Evolutionary conservation across 352 stramenopile genomes (phyloP).

Genomic region (Globisporangium lucens): DNA sequence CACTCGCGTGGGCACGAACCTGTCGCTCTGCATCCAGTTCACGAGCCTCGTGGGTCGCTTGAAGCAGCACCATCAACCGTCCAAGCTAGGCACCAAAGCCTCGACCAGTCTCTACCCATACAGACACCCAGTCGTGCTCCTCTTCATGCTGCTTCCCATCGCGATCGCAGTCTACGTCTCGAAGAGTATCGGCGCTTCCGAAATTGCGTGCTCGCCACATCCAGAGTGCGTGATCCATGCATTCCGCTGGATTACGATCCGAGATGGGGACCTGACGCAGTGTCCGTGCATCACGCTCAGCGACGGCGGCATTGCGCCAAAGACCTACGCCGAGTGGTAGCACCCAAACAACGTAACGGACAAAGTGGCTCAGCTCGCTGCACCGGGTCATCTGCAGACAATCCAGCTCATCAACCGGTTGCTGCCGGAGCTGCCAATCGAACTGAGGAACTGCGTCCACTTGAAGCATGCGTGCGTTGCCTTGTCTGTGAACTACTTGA

Average conservation of each 20-base stretch:
- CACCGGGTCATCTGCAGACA: constrained; percentile 24
- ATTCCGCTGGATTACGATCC: constrained; percentile 1
- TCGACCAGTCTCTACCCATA: not conserved
- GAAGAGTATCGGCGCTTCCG: constrained; percentile 5
- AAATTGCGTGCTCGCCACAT: not conserved
- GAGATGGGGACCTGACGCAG: constrained; percentile 4
- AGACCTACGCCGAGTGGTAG: constrained; percentile 23
- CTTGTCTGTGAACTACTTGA: not conserved
- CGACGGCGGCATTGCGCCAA: constrained; percentile 15
- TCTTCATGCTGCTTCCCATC: not conserved
- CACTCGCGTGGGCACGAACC: not conserved
- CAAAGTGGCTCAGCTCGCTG: constrained; percentile 22
- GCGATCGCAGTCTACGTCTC: not conserved
- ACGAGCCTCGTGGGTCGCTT: not conserved
- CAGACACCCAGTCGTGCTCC: constrained; percentile 11
- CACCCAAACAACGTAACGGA: constrained; percentile 15
- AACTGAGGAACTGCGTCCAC: constrained; percentile 18
- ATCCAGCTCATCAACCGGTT: constrained; percentile 31
- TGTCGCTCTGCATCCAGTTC: not conserved
- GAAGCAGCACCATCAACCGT: not conserved
- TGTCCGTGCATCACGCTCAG: constrained; percentile 35
- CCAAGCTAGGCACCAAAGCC: not conserved
- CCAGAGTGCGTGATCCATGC: constrained; percentile 15
- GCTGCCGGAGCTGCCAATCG: constrained; percentile 19
- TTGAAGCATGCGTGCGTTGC: constrained; percentile 27